phyloP scores from a whole-genome alignment of 1,284 basidiomycete species.

The Stygiomarasmius scandens region DNA sequence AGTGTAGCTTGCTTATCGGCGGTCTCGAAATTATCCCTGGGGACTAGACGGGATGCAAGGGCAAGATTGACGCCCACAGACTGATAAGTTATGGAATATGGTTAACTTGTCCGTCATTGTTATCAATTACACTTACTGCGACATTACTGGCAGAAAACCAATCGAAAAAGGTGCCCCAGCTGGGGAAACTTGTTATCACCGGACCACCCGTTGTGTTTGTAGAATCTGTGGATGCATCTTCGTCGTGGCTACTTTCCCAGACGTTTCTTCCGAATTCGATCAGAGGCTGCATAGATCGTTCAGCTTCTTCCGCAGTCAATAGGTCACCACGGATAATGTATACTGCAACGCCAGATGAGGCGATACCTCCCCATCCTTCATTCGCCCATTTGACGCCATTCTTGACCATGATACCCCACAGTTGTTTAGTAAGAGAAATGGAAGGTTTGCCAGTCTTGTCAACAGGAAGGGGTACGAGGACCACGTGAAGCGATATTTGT shows the following conservation, averaged over 20 bases:
- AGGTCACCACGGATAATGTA: slow-evolving; percentile 17
- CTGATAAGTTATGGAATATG: slow-evolving; percentile 23
- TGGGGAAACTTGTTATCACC: slow-evolving; percentile 36
- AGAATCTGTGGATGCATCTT: slow-evolving; percentile 22
- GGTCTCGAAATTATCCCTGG: slow-evolving; percentile 38
- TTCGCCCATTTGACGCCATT: slow-evolving; percentile 32
- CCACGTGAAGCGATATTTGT: slow-evolving; percentile 20
- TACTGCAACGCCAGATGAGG: slow-evolving; percentile 12
- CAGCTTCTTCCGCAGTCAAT: slow-evolving; percentile 32
- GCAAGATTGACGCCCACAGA: slow-evolving; percentile 39
- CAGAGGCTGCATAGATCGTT: slow-evolving; percentile 43
- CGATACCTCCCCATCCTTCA: slow-evolving; percentile 41
- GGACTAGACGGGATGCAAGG: slow-evolving; percentile 45
- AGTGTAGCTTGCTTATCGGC: slow-evolving; percentile 29
- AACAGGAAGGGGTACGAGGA: slow-evolving; percentile 20
- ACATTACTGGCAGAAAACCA: slow-evolving; percentile 33
- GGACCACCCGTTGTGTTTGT: slow-evolving; percentile 13
- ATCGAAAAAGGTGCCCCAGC: slow-evolving; percentile 42
- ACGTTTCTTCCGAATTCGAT: slow-evolving; percentile 34
- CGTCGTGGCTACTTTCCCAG: slow-evolving; percentile 18
- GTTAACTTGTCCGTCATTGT: too few species aligned
- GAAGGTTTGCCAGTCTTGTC: neutral
- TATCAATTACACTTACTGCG: slow-evolving; percentile 22
- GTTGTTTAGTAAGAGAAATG: slow-evolving; percentile 9
- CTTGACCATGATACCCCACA: slow-evolving; percentile 28